Conservation (phyloP, 768 basidiomycete species). For the Lentinula edodes region DNA sequence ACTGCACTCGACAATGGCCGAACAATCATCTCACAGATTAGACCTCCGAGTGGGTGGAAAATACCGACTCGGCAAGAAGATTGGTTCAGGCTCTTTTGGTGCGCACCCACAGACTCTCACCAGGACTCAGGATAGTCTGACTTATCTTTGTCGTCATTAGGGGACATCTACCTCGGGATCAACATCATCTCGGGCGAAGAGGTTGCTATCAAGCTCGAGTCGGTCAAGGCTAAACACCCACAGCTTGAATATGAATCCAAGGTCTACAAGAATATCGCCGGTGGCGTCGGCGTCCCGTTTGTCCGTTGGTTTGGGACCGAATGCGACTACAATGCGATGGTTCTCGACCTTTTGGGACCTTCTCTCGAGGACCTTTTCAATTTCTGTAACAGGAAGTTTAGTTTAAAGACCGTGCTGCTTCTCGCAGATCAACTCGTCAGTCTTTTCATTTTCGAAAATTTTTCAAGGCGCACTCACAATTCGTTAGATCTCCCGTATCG, state of each 20-base stretch:
- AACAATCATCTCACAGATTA: constrained; percentile 63
- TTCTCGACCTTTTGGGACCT: constrained; percentile 91
- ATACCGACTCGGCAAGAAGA: constrained; percentile 99
- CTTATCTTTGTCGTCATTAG: constrained; percentile 30
- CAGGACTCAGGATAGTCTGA: not conserved
- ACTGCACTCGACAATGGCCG: constrained; percentile 53
- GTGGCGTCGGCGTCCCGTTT: constrained; percentile 98
- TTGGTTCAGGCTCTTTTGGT: constrained; percentile 98
- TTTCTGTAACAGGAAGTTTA: constrained; percentile 97
- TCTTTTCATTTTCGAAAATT: constrained; percentile 15
- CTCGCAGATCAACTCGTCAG: constrained; percentile 93
- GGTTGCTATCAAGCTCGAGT: constrained; percentile 99
- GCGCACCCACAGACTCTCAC: constrained; percentile 25
- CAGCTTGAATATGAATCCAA: constrained; percentile 98
- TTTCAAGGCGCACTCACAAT: constrained; percentile 10
- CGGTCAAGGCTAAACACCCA: constrained; percentile 99
- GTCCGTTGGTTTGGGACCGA: constrained; percentile 94
- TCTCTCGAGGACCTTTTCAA: constrained; percentile 91
- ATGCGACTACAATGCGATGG: constrained; percentile 99
- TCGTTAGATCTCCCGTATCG: constrained; percentile 89
- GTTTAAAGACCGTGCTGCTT: constrained; percentile 92
- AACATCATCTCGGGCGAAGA: constrained; percentile 99
- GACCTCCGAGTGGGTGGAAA: constrained; percentile 91
- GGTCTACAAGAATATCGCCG: constrained; percentile 96
- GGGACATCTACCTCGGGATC: constrained; percentile 98